Evolutionary conservation across 257 asterid genomes (phyloP).

Genomic region (Nicotiana noctiflora): DNA sequence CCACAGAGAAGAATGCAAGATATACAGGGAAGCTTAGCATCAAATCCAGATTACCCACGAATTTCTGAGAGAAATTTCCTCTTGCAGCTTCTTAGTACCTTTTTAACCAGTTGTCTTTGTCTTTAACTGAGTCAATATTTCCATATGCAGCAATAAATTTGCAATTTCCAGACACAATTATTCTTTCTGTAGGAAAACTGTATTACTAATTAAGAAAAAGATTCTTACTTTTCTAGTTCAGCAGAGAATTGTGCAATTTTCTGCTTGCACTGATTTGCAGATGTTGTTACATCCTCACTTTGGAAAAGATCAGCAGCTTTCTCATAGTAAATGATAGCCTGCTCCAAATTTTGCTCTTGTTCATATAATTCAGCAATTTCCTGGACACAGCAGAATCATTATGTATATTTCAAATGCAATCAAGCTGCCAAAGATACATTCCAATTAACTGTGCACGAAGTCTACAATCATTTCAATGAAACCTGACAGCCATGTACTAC

Average conservation of each 20-base stretch:
- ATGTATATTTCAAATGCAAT: not conserved
- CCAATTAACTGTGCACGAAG: not conserved
- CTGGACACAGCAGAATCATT: constrained; percentile 26
- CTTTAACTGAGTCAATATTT: not conserved
- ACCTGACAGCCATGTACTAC: not conserved
- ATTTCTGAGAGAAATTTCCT: not conserved
- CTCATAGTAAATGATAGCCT: constrained; percentile 71
- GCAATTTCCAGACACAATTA: not conserved
- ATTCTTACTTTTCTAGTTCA: constrained; percentile 71
- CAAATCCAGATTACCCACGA: not conserved
- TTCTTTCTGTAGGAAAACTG: not conserved
- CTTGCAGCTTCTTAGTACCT: not conserved
- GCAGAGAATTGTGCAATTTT: constrained; percentile 88
- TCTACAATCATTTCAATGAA: not conserved
- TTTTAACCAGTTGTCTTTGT: not conserved
- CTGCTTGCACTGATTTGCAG: constrained; percentile 90
- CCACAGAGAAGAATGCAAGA: not conserved
- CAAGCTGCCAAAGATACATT: not conserved
- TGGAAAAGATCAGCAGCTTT: constrained; percentile 85
- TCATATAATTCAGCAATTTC: constrained; percentile 90
- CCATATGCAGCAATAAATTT: not conserved
- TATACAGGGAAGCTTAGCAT: not conserved
- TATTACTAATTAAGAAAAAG: not conserved
- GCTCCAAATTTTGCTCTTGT: constrained; percentile 71
- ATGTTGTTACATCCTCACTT: constrained; percentile 70